Base-by-base conservation (phyloP, 202 grass and related monocot species). In the Thinopyrum obtusiflorum region DNA sequence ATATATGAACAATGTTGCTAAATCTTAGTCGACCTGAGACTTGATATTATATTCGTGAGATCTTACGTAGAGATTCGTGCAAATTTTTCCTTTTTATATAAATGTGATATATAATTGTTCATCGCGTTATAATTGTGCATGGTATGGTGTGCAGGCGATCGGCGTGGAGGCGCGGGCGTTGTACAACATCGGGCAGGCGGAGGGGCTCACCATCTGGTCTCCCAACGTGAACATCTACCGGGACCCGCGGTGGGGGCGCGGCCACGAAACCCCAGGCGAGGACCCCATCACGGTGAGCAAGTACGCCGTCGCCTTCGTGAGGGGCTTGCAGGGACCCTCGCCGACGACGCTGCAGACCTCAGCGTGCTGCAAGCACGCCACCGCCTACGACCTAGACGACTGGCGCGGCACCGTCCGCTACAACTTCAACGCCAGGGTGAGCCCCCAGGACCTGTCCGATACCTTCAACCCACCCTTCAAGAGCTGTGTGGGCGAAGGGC, bases 301-400 rank as follows among this genome's bases (percentile, higher is more conserved):
- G 23, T 97, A 92, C 39, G 94, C 86, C 64, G 77, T 36, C 9
- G 79, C 83, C 26, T 97, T 87, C 42, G 94, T 97, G 51, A 84
- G 66, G 35, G 94, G 94, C 26, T 11, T 97, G 57, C 91, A 97
- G 77, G 92, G 92, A 1, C 35, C 65, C 1, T 23, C 85, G 13
- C 1, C 75, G 10, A 3, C 91, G 7, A 39, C 51, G 23, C 81
- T 97, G 29, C 87, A 86, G 79, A 61, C 88, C 21, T 92, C 89
- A 1, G 92, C 89, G 11, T 97, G 93, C 83, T 95, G 93, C 93
- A 95, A 95, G 86, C 93, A 93, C 68, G 88, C 74, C 86, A 92
- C 90, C 0, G 88, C 90, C 20, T 95, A 95, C 66, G 94, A 97
- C 81, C 32, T 97, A 5, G 94, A 92, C 51, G 91, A 87, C 74